Base-by-base conservation (phyloP, 495 filamentous ascomycete genomes). In the Annulohypoxylon nitens region DNA sequence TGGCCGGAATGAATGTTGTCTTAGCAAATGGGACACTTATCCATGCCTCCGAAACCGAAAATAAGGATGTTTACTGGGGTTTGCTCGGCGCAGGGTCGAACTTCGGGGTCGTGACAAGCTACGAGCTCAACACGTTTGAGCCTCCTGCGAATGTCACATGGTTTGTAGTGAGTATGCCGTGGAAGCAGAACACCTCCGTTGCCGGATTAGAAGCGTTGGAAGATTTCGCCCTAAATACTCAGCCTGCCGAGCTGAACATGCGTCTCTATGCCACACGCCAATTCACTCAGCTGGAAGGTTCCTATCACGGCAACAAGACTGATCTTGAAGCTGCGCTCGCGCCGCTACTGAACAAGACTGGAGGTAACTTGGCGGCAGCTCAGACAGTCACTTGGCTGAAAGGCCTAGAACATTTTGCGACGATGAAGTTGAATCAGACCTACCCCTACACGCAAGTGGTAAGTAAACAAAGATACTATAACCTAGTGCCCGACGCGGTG, bases 161-260 rank as follows among this genome's bases (percentile, higher is more conserved):
- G 61, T 85, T 81, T 60, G 72, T 81, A 41, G 76, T 77, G 1
- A 79, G 79, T 62, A 39, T 85, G 64, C 67, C 79, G 68, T 34
- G 83, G 78, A 77, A 76, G 80, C 78, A 76, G 66, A 82, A 78
- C 34, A 78, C 70, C 0, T 53, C 75, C 23, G 71, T 77, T 5
- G 79, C 79, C 30, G 79, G 69, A 34, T 23, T 78, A 47, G 50
- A 81, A 76, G 63, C 82, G 59, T 70, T 85, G 14, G 81, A 85
- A 67, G 78, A 83, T 45, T 85, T 77, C 67, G 64, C 75, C 10
- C 34, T 69, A 9, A 71, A 76, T n/a, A 77, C 58, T 48, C 81
- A 82, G 82, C 82, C 83, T 12, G 70, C 73, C 18, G 82, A 85
- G 78, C 65, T 85, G 54, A 85, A 83, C 70, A 79, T 83, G 76